Base-by-base conservation (phyloP, 208 protist genomes). In the Crithidia bombi region DNA sequence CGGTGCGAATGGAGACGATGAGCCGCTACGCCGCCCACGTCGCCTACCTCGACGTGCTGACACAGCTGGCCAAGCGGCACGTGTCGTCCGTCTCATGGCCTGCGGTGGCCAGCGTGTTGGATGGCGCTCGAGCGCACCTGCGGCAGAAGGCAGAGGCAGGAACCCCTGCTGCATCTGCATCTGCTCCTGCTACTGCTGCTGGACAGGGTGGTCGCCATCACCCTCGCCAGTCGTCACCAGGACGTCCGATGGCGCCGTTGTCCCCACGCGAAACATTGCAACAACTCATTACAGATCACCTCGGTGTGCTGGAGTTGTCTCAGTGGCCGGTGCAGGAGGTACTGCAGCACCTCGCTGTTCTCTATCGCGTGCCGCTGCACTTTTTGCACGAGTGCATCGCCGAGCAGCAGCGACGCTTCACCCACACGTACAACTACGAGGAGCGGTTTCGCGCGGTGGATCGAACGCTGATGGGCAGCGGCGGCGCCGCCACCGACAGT, bases 391-490 rank as follows among this genome's bases (percentile, higher is more conserved):
- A 81, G 50, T 72, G 78, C 72, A 77, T 92, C 21, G 64, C 75
- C 6, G 80, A 63, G 35, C 52, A 79, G 64, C 81, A 85, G 64
- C 79, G 81, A 30, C 33, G 46, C 55, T 65, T 88, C 19, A 71
- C 76, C 10, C 71, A 75, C 62, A 73, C 79, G n/a, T 79, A 83
- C 58, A 82, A 88, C 69, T 90, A 92, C 57, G 81, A 92, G 59
- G 81, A 79, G 14, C 73, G 87, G 15, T 90, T 92, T 51, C 81
- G 80, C 19, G 79, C 80, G 10, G 76, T 92, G 36, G 87, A 92
- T 44, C 73, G 82, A 23, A 75, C 66, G 17, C 56, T 92, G 41
- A 43, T 75, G 54, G 75, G 77, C 17, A 69, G 79, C 14, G 32
- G 79, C 14, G 32, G 46, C 2, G 30, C 51, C 7, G 55, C 69